Conservation (phyloP, 2,329 filamentous ascomycete species). For the Didymella pinodella region DNA sequence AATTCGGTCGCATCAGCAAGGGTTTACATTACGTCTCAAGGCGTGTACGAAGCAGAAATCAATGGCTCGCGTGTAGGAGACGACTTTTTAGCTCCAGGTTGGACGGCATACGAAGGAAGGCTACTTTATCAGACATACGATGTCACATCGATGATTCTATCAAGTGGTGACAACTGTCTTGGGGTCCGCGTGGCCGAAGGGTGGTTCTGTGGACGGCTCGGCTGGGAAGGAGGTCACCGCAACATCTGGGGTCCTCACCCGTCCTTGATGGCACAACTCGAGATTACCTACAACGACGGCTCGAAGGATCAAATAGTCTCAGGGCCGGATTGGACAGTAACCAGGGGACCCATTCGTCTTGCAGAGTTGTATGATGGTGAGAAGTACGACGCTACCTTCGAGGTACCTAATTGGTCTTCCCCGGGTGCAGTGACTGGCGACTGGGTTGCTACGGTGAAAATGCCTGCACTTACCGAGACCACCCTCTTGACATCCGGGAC, state of each 20-base stretch:
- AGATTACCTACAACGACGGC: neutral
- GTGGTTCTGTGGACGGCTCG: slow-evolving; percentile 4
- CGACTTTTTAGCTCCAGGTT: neutral
- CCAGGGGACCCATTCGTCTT: neutral
- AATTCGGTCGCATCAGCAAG: neutral
- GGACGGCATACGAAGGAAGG: neutral
- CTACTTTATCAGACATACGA: slow-evolving; percentile 3
- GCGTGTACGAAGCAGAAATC: neutral
- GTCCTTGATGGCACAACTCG: slow-evolving; percentile 3
- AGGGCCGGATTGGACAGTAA: neutral
- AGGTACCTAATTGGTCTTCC: slow-evolving; percentile 31
- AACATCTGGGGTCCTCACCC: slow-evolving; percentile 6
- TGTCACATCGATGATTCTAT: neutral
- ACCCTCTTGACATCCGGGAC: neutral
- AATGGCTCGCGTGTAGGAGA: neutral
- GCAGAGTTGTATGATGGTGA: slow-evolving; percentile 63
- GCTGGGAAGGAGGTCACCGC: slow-evolving; percentile 2
- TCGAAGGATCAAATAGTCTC: neutral
- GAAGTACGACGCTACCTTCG: slow-evolving; percentile 55
- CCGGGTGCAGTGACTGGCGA: neutral
- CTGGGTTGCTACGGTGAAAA: neutral
- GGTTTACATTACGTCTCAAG: neutral
- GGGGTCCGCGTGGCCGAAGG: slow-evolving; percentile 4
- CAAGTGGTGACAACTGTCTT: neutral
- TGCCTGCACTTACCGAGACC: neutral